phyloP scores from a whole-genome alignment of 176 grass and related monocot genomes.

The Carex kokanica region DNA sequence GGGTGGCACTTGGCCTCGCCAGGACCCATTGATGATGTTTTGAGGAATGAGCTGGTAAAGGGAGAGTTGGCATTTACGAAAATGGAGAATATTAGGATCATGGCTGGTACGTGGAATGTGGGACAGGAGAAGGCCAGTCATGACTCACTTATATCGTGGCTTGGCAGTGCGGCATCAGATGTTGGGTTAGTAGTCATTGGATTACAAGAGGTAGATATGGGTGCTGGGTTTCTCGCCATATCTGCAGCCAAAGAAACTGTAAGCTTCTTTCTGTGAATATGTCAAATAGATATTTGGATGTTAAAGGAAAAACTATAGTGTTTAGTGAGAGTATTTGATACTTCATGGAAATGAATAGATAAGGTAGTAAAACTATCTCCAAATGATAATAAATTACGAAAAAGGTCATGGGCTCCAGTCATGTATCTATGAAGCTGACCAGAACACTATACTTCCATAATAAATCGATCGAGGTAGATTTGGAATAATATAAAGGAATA shows the following conservation, averaged over 20 bases:
- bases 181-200: slow-evolving; percentile 87
- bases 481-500: not conserved
- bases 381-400: not conserved
- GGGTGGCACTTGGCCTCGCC: slow-evolving; percentile 86
- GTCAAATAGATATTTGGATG: not conserved
- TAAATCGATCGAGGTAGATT: not conserved
- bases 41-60: slow-evolving; percentile 69
- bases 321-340: not conserved
- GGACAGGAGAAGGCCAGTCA: slow-evolving; percentile 83
- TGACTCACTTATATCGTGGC: slow-evolving; percentile 78
- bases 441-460: not conserved
- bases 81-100: slow-evolving; percentile 85
- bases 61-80: slow-evolving; percentile 69
- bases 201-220: slow-evolving; percentile 99
- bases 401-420: not conserved
- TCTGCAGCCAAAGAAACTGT: slow-evolving; percentile 99
- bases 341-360: not conserved
- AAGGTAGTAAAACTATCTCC: not conserved
- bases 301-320: not conserved
- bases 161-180: slow-evolving; percentile 76
- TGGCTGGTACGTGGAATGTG: slow-evolving; percentile 97
- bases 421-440: not conserved
- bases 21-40: slow-evolving; percentile 71
- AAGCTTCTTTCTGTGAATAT: slow-evolving; percentile 28
- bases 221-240: slow-evolving; percentile 96